Base-by-base conservation (phyloP, 2,329 filamentous ascomycete species). In the Ceratocystis ficicola region DNA sequence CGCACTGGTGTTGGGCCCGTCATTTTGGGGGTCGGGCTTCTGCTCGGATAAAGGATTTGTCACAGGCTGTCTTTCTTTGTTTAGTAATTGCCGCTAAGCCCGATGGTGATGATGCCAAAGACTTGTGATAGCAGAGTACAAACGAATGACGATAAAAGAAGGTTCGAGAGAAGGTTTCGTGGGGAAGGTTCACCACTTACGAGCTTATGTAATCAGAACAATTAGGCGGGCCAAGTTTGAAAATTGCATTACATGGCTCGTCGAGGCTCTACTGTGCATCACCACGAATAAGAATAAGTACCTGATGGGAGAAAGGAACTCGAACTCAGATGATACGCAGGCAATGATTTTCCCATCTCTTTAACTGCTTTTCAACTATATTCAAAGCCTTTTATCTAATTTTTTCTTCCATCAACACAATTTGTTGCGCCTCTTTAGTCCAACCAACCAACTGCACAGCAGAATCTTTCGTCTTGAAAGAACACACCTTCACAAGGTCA, bases 171-270 rank as follows among this genome's bases (percentile, higher is more conserved):
- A 3, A 59, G 55, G 28, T 30, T 59, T 36, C 30, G 55, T 36
- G 25, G 30, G 7, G 30, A 30, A 36, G 55, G 55, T 36, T 52
- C 15, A 25, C 5, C 22, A 25, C 25, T 28, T 59, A 8, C 17
- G 25, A 20, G 55, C 55, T 59, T 59, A 59, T 59, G 55, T 59
- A 59, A 59, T 59, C 55, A 59, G 17, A 7, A 17, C 5, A n/a
- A 36, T 20, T 36, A 41, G 55, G 55, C 30, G 55, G 30, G 48
- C 12, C 17, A 8, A 59, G 28, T 59, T 59, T 52, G 48, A n/a
- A 1, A n/a, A 52, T 22, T 52, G 0, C n/a, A 22, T 22, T 25
- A 52, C 12, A 25, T 52, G n/a, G 55, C 30, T 36, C 7, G 55
- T 8, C 30, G 52, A n/a, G 52, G 10, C 15, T 57, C 22, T 57